Base-by-base conservation (phyloP, 495 filamentous ascomycete genomes). In the Penicillium soppii region DNA sequence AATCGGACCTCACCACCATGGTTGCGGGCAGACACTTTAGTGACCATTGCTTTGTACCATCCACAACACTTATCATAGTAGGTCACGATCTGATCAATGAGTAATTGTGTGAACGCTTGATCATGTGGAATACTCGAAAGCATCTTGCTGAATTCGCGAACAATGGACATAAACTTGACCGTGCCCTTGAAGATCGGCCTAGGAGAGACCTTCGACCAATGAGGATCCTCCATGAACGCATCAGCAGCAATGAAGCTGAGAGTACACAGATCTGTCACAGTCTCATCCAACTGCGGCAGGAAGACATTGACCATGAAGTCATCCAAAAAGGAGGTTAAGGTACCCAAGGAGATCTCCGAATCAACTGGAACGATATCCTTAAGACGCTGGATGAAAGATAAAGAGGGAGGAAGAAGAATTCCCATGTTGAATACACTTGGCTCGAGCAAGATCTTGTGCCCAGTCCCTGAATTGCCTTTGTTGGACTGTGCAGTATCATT, bases 291-390 rank as follows among this genome's bases (percentile, higher is more conserved):
- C 61, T 97, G 95, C 16, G 94, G 94, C 48, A 92, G 88, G 74
- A 99, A 99, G 29, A 97, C 92, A 59, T 97, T 97, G 67, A 97
- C 86, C 46, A 99, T 82, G 69, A 97, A 97, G 65, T 99, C 95
- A 65, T 99, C 94, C 9, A 99, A 81, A 71, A 99, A 99, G 19
- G 90, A 92, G 1, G 94, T 97, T 42, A 97, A 67, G 1, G 90
- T 95, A 65, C 84, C 89, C 52, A 88, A 87, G 6, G 86, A 85
- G 57, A 97, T 87, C 54, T 95, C 92, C 0, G 91, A 79, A 47
- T 78, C 85, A 13, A 85, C 78, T 3, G 94, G 94, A 1, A 99
- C 94, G 44, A 97, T 92, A 45, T 85, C 87, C 67, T 94, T 95
- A 12, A 99, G 75, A 5, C 90, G 81, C 59, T 94, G 90, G 10